Conservation (phyloP, 1,139 yeast genomes). For the Sugiyamaella castrensis region DNA sequence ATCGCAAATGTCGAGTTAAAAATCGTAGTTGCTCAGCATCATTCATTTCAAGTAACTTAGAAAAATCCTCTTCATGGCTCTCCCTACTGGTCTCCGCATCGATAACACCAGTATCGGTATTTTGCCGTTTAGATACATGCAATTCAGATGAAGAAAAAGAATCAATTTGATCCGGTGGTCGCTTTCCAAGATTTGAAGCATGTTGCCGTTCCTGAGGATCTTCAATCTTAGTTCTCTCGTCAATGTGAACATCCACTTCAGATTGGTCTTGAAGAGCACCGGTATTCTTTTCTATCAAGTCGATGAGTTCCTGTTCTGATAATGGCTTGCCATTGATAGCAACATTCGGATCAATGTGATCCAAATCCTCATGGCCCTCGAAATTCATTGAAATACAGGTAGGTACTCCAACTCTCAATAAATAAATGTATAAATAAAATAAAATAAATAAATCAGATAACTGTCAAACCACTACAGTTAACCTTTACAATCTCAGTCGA, state of each 20-base stretch:
- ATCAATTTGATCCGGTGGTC: not conserved
- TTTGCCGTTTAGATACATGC: slow-evolving; percentile 1
- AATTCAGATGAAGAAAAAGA: not conserved
- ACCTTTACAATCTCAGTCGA: too few relatives aligned
- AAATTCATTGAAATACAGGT: slow-evolving; percentile 3
- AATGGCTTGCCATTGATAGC: slow-evolving; percentile 4
- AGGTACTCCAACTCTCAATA: too few relatives aligned
- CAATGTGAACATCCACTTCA: slow-evolving; percentile 3
- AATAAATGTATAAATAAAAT: not conserved
- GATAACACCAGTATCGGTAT: not conserved
- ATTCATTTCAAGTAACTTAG: slow-evolving; percentile 10
- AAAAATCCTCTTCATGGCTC: slow-evolving; percentile 6
- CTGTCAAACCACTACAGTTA: not conserved
- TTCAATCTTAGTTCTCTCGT: not conserved
- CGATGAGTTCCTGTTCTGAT: slow-evolving; percentile 16
- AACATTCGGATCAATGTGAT: slow-evolving; percentile 6
- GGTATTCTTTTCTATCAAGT: slow-evolving; percentile 13
- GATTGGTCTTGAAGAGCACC: slow-evolving; percentile 7
- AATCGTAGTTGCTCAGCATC: slow-evolving; percentile 9
- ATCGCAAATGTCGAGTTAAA: slow-evolving; percentile 7
- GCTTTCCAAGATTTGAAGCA: not conserved
- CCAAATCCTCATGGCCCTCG: slow-evolving; percentile 4
- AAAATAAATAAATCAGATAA: not conserved
- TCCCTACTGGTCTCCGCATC: not conserved
- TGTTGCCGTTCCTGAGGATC: not conserved